These are phyloP conservation scores for Geranium incanum DNA, from an alignment of 441 rosid genomes.

Conservation along the genomic window DNA sequence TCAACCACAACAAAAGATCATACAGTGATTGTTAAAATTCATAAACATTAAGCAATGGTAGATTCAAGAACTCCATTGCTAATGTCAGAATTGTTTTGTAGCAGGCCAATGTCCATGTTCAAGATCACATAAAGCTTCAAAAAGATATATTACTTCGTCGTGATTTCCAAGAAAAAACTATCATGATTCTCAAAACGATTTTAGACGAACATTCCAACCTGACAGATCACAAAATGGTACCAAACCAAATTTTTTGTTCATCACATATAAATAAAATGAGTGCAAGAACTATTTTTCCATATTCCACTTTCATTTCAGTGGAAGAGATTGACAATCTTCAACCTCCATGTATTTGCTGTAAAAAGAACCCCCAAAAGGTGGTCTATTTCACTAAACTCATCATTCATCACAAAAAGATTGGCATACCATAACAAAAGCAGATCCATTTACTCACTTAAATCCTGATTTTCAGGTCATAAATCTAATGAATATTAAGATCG, in stretches of 20 bases:
- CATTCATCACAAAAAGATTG: background rate
- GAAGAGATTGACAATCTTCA: background rate
- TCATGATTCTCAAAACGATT: too few species aligned
- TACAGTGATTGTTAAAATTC: background rate
- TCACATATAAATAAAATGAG: background rate
- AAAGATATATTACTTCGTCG: too few species aligned
- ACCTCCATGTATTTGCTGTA: background rate
- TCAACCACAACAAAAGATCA: background rate
- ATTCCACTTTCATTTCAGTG: background rate
- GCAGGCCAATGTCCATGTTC: too few species aligned
- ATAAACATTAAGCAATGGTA: constrained; percentile 7
- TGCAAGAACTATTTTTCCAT: background rate
- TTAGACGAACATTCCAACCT: background rate
- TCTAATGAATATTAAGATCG: background rate
- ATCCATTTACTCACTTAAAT: background rate
- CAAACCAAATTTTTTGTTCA: background rate
- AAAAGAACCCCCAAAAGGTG: background rate
- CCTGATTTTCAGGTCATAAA: constrained; percentile 1
- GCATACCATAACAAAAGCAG: too few species aligned
- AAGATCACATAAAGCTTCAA: too few species aligned
- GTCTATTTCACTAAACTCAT: background rate
- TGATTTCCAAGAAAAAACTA: too few species aligned
- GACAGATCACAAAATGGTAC: background rate
- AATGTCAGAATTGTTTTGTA: background rate
- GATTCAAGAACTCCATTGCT: background rate